phyloP scores from a whole-genome alignment of 2,329 filamentous ascomycete species.

The Tolypocladium pustulatum region DNA sequence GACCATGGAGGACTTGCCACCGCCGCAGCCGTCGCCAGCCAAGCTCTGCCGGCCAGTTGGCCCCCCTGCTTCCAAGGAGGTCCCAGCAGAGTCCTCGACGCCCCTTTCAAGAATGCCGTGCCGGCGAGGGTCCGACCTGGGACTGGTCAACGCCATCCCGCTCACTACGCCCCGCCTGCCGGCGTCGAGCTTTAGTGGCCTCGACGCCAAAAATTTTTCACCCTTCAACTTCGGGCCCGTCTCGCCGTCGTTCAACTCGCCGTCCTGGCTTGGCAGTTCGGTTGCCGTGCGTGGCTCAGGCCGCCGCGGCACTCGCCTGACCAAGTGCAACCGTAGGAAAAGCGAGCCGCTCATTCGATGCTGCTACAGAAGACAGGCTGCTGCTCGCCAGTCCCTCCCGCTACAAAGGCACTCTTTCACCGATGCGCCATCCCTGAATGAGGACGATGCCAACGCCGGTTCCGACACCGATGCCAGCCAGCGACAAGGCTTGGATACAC shows the following conservation, averaged over 20 bases:
- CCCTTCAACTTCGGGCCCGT: constrained; percentile 16
- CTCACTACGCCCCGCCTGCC: constrained; percentile 8
- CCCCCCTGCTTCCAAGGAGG: constrained; percentile 10
- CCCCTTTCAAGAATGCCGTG: constrained; percentile 7
- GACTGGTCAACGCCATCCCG: constrained; percentile 8
- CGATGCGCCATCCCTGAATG: not conserved
- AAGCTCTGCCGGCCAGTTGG: not conserved
- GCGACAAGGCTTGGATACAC: not conserved
- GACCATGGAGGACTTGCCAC: not conserved
- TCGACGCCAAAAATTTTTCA: not conserved
- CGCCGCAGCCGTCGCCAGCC: not conserved
- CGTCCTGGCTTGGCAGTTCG: constrained; percentile 16
- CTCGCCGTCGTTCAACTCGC: constrained; percentile 16
- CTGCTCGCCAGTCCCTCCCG: constrained; percentile 17
- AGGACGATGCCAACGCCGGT: not conserved
- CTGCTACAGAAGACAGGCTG: constrained; percentile 9
- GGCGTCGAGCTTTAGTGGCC: constrained; percentile 3
- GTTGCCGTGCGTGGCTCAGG: constrained; percentile 9
- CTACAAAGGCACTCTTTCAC: constrained; percentile 13
- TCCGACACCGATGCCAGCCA: not conserved
- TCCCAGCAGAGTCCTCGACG: constrained; percentile 11
- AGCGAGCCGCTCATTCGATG: constrained; percentile 24
- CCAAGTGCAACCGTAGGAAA: constrained; percentile 15
- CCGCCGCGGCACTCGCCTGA: constrained; percentile 12
- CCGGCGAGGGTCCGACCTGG: constrained; percentile 8